phyloP scores from a whole-genome alignment of 352 stramenopile species.

The Ochromonadaceae sp. region DNA sequence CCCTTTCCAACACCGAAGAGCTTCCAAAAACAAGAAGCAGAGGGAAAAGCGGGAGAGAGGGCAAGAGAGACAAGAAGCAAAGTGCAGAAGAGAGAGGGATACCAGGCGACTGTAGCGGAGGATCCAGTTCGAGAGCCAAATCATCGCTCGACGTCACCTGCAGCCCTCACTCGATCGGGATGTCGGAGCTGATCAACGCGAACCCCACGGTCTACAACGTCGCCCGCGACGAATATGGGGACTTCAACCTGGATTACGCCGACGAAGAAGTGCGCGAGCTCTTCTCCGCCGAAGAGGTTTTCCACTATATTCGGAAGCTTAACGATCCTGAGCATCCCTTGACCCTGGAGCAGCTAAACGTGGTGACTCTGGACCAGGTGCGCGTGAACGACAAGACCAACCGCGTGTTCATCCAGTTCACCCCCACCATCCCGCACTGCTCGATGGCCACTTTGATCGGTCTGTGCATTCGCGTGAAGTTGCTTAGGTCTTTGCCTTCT shows the following conservation, averaged over 20 bases:
- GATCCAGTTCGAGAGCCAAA: no score
- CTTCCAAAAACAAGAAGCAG: no score
- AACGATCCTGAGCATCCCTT: constrained; percentile 81
- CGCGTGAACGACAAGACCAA: constrained; percentile 58
- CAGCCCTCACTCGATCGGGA: not conserved
- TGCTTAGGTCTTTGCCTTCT: constrained; percentile 64
- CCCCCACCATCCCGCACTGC: constrained; percentile 79
- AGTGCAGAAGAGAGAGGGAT: no score
- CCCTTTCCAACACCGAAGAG: no score
- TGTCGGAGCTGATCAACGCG: constrained; percentile 10
- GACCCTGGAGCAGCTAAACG: constrained; percentile 78
- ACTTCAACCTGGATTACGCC: not conserved
- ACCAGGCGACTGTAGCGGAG: no score
- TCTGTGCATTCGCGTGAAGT: constrained; percentile 72
- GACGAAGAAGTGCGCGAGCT: constrained; percentile 17
- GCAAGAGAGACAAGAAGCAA: no score
- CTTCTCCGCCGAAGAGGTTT: constrained; percentile 15
- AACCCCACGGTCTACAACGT: constrained; percentile 17
- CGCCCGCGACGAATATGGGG: not conserved
- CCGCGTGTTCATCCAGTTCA: constrained; percentile 64
- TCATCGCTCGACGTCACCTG: no score
- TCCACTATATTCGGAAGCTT: constrained; percentile 33
- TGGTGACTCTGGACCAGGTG: constrained; percentile 68
- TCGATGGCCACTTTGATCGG: constrained; percentile 80
- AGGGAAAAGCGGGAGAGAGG: no score